Evolutionary conservation across 2,329 filamentous ascomycete genomes (phyloP).

Genomic region (Ophiobolus disseminans): DNA sequence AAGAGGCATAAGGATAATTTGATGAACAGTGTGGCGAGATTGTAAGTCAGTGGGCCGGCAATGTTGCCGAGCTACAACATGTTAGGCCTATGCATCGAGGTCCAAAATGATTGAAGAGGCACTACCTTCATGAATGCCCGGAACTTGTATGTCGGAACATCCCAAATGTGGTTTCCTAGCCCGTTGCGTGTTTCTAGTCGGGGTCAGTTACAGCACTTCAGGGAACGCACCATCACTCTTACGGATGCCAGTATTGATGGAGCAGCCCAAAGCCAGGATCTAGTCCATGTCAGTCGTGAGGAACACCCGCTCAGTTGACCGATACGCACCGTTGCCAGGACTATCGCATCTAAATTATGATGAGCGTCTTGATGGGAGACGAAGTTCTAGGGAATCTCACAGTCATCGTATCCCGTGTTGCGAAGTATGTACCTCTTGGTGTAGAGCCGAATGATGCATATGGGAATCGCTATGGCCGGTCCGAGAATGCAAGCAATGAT

Average conservation of each 20-base stretch:
- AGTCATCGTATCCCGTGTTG: conserved; percentile 20
- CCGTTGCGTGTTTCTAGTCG: conserved; percentile 23
- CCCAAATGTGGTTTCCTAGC: conserved; percentile 20
- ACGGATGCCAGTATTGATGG: neutral
- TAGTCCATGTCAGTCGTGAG: too few species aligned
- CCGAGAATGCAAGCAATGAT: conserved; percentile 18
- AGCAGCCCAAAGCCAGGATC: neutral
- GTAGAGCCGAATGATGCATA: conserved; percentile 19
- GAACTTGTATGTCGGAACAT: conserved; percentile 16
- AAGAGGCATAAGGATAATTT: conserved; percentile 23
- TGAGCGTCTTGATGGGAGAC: conserved; percentile 13
- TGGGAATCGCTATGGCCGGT: conserved; percentile 16
- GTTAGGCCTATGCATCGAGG: too few species aligned
- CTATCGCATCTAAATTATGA: too few species aligned
- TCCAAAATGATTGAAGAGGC: too few species aligned
- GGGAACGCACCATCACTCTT: too few species aligned
- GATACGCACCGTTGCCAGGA: too few species aligned
- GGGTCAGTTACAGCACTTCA: neutral
- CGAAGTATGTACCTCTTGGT: conserved; percentile 21
- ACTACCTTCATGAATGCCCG: conserved; percentile 24
- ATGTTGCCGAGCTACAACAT: conserved; percentile 27
- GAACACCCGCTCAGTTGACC: too few species aligned
- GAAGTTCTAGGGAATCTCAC: conserved; percentile 9
- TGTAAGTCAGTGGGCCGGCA: conserved; percentile 22
- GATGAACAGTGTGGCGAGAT: conserved; percentile 18